Base-by-base conservation (phyloP, 305 asterid species). In the Fraxinus sp. region DNA sequence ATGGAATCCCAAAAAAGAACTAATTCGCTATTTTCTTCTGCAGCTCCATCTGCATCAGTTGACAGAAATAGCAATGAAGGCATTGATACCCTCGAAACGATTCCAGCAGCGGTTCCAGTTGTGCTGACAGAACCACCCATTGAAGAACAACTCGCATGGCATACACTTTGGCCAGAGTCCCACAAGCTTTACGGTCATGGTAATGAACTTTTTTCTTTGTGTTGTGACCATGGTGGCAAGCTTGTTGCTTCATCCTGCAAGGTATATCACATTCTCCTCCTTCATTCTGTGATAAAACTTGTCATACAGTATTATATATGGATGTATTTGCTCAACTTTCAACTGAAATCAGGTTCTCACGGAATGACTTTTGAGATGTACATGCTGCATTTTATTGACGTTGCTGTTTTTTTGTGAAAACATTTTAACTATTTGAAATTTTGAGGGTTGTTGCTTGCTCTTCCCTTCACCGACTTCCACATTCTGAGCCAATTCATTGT, bases 161-260 rank as follows among this genome's bases (percentile, higher is more conserved):
- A 96, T 85, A 96, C 99, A 64, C 90, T 96, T 71, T 96, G 98
- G 98, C 98, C 98, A 0, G 97, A 96, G 85, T 89, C 98, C 1
- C 98, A 96, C 93, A 96, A 96, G 91, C 97, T 96, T 64, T 96
- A 94, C 74, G 99, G 99, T 37, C 99, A 96, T 80, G 99, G 99
- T 46, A 96, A 96, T 85, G 98, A 96, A 85, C 89, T 96, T 26
- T 96, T 90, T 87, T 89, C 99, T 74, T 80, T 96, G 16, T 94
- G 99, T 74, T 80, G 98, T 82, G 93, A 94, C 86, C 92, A 91
- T 24, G 91, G 90, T 18, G 99, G 99, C 73, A 92, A 91, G 85
- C 89, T 96, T 80, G 91, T 96, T 49, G 98, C 99, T 84, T 93
- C 99, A 57, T 92, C 98, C 77, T 96, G 99, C 93, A 96, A 96